Percentiles rank a stretch among this genome's conserved stretches.
These are phyloP conservation scores for Urochloa ruziziensis DNA, from an alignment of 176 grass and related monocot genomes.

Conservation along the genomic window DNA sequence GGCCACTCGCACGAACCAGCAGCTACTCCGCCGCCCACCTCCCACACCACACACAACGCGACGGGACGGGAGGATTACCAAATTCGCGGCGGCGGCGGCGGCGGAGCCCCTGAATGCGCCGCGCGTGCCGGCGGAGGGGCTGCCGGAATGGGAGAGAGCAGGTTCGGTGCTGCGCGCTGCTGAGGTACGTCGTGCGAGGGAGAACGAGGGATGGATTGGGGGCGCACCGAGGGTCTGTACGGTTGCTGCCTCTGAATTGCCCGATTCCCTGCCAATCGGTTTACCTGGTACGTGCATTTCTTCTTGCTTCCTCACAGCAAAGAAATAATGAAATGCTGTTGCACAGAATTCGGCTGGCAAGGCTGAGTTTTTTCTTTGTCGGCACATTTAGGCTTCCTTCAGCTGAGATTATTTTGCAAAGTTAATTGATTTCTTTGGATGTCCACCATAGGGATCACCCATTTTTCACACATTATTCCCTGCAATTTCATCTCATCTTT, in stretches of 20 bases:
- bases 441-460: background rate
- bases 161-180: background rate
- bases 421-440: background rate
- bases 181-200: background rate
- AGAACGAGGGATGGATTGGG: no score
- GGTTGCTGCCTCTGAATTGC: background rate
- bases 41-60: no score
- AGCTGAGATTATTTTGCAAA: background rate
- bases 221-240: no score
- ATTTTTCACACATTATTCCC: background rate
- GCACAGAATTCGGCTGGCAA: background rate
- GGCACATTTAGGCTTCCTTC: background rate
- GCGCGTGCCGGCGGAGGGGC: background rate
- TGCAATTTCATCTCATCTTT: background rate
- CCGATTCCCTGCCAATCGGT: background rate
- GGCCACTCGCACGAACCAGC: no score
- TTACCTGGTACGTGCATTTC: background rate
- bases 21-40: no score
- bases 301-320: background rate
- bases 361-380: background rate
- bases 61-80: background rate
- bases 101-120: no score
- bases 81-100: background rate
- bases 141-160: background rate
- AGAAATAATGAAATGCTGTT: background rate